A percentile compares a stretch with the other conserved stretches of the same genome.
Conservation (phyloP, 129 eudicot species). For the Artemisia annua region DNA sequence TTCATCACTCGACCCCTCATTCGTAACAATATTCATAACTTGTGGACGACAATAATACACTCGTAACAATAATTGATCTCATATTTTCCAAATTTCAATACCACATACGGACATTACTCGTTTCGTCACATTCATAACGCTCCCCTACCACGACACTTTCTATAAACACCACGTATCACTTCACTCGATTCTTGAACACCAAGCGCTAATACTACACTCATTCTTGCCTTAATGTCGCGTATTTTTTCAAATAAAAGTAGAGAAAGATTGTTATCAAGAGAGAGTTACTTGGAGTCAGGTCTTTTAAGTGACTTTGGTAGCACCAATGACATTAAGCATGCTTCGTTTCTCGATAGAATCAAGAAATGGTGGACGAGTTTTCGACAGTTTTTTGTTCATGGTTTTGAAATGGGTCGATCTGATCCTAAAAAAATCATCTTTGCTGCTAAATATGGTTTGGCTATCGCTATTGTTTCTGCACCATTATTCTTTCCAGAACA, state of each 20-base stretch:
- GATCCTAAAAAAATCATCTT: slow-evolving; percentile 69
- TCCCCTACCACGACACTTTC: too few relatives aligned
- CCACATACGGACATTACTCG: too few relatives aligned
- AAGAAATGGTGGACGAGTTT: slow-evolving; percentile 35
- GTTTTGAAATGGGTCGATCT: slow-evolving; percentile 57
- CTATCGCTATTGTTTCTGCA: slow-evolving; percentile 60
- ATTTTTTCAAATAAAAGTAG: slow-evolving; percentile 32
- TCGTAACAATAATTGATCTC: too few relatives aligned
- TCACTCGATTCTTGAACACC: not conserved
- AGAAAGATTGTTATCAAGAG: slow-evolving; percentile 51
- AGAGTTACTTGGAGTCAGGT: slow-evolving; percentile 41
- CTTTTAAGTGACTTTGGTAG: slow-evolving; percentile 25
- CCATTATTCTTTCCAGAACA: slow-evolving; percentile 69
- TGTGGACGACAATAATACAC: too few relatives aligned
- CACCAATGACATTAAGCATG: not conserved
- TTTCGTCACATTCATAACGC: too few relatives aligned
- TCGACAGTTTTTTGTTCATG: slow-evolving; percentile 22
- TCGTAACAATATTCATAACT: too few relatives aligned
- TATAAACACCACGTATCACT: too few relatives aligned
- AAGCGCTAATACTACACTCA: not conserved
- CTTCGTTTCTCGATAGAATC: slow-evolving; percentile 7
- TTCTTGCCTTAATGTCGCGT: not conserved
- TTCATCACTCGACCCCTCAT: too few relatives aligned
- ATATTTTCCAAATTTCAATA: too few relatives aligned
- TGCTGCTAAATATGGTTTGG: slow-evolving; percentile 73